Evolutionary conservation across 2,329 filamentous ascomycete species (phyloP).

Genomic region (Aspergillus ochraceus): DNA sequence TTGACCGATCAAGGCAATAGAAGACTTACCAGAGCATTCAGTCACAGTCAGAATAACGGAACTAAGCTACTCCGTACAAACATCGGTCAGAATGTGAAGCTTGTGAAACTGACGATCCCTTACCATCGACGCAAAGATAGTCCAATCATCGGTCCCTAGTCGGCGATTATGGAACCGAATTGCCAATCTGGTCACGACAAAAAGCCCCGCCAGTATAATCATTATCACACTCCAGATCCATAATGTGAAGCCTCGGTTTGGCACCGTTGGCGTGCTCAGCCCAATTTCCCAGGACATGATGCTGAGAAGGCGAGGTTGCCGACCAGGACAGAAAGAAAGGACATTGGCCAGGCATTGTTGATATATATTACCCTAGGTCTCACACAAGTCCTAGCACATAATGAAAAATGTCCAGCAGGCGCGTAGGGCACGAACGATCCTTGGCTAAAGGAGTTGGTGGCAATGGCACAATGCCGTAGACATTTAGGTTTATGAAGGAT

Average conservation of each 20-base stretch:
- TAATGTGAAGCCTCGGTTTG: conserved; percentile 22
- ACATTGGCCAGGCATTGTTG: background rate
- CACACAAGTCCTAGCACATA: too few species aligned
- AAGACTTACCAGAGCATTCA: conserved; percentile 10
- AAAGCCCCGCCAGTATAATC: conserved; percentile 20
- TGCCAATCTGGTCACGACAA: conserved; percentile 19
- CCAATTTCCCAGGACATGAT: conserved; percentile 14
- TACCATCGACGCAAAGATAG: conserved; percentile 22
- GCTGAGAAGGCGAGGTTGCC: background rate
- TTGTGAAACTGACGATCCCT: background rate
- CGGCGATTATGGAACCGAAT: conserved; percentile 18
- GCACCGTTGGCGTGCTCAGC: conserved; percentile 13
- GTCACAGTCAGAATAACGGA: conserved; percentile 19
- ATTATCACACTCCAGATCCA: conserved; percentile 24
- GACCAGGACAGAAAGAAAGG: background rate
- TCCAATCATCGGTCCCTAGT: conserved; percentile 25
- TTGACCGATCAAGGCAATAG: background rate
- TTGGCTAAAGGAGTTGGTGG: background rate
- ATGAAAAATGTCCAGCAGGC: too few species aligned
- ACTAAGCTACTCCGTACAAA: conserved; percentile 5
- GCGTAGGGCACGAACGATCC: background rate
- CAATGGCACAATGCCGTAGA: too few species aligned
- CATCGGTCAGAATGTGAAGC: background rate
- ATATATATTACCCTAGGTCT: too few species aligned
- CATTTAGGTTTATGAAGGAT: too few species aligned